These are phyloP conservation scores for Termitomyces sp. DNA, from an alignment of 768 basidiomycete genomes.

Conservation along the genomic window DNA sequence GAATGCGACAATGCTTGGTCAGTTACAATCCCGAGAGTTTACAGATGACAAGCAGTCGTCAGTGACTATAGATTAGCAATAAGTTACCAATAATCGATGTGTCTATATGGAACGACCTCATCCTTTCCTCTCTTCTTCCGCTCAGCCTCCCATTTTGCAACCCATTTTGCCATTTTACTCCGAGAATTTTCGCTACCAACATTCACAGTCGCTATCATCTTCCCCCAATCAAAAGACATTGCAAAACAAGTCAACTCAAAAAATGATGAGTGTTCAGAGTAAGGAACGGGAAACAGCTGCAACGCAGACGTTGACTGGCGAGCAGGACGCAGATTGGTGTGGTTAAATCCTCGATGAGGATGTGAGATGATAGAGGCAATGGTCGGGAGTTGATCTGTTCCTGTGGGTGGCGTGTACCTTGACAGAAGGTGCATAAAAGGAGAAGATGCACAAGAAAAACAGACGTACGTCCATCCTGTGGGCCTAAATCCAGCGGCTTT, in stretches of 20 bases:
- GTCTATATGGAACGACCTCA: conserved; percentile 33
- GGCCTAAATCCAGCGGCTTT: conserved; percentile 83
- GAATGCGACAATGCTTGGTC: background rate
- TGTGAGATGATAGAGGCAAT: conserved; percentile 65
- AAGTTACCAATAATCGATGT: conserved; percentile 43
- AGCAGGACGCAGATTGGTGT: conserved; percentile 59
- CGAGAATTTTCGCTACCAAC: conserved; percentile 69
- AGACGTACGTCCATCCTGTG: conserved; percentile 91
- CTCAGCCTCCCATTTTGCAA: conserved; percentile 85
- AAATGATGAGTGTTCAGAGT: conserved; percentile 96
- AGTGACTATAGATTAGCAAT: background rate
- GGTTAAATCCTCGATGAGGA: conserved; percentile 64
- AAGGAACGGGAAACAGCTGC: conserved; percentile 80
- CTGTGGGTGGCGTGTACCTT: conserved; percentile 65
- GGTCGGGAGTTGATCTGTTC: conserved; percentile 56
- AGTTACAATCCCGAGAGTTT: background rate
- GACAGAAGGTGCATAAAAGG: background rate
- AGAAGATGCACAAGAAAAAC: background rate
- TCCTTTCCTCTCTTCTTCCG: conserved; percentile 47
- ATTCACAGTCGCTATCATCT: conserved; percentile 96
- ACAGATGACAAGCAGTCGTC: background rate
- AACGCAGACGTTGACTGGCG: conserved; percentile 65
- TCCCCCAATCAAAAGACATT: conserved; percentile 76
- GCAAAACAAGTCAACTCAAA: conserved; percentile 95
- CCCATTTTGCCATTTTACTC: conserved; percentile 86